These are phyloP conservation scores for Fusarium albidum DNA, from an alignment of 2,329 filamentous ascomycete genomes.

Conservation along the genomic window DNA sequence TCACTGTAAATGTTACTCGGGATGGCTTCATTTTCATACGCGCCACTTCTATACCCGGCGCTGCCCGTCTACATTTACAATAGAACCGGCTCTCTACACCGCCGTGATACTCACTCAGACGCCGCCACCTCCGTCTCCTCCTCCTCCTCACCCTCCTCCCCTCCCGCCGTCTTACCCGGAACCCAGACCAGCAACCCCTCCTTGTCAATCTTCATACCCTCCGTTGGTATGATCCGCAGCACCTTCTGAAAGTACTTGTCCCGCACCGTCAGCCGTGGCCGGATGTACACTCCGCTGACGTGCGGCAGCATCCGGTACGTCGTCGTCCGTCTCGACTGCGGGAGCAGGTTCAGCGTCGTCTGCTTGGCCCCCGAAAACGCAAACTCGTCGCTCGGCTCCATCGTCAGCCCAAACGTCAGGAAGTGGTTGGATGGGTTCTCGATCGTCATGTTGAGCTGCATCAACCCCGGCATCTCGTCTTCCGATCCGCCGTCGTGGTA, in stretches of 20 bases:
- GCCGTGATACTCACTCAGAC: too few relatives aligned
- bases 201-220: slow-evolving; percentile 72
- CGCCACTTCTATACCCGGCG: neutral
- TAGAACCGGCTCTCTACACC: slow-evolving; percentile 1
- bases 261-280: slow-evolving; percentile 77
- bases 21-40: slow-evolving; percentile 24
- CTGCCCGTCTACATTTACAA: slow-evolving; percentile 11
- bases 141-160: slow-evolving; percentile 12
- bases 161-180: slow-evolving; percentile 44
- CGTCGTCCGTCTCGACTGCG: slow-evolving; percentile 78
- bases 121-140: slow-evolving; percentile 7
- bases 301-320: slow-evolving; percentile 78
- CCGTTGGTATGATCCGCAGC: slow-evolving; percentile 80
- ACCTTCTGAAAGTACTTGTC: slow-evolving; percentile 96
- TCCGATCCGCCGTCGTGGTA: slow-evolving; percentile 49
- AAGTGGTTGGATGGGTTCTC: slow-evolving; percentile 97
- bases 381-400: slow-evolving; percentile 93
- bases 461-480: slow-evolving; percentile 43
- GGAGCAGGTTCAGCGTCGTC: slow-evolving; percentile 80
- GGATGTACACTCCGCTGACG: slow-evolving; percentile 71
- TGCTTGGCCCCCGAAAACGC: slow-evolving; percentile 91
- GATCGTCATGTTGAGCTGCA: slow-evolving; percentile 69
- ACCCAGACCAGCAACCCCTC: slow-evolving; percentile 72
- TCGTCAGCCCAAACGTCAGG: slow-evolving; percentile 87
- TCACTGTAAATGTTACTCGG: too few relatives aligned